Conservation (phyloP, 305 asterid genomes). For the Solanum chacoense region DNA sequence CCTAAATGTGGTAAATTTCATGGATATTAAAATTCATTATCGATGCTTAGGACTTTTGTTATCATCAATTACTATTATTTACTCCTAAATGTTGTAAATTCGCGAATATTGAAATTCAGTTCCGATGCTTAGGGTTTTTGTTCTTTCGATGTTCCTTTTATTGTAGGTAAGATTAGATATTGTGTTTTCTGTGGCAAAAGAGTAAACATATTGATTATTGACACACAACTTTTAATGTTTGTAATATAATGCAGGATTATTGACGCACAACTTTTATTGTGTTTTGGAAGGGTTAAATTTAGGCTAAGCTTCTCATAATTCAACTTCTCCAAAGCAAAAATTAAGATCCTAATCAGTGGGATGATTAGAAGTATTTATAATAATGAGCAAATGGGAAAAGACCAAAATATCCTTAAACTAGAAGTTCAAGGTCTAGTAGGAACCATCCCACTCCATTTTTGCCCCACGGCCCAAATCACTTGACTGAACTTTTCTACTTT, state of each 20-base stretch:
- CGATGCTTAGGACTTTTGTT: not conserved
- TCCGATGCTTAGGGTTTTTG: not conserved
- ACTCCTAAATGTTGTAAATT: not conserved
- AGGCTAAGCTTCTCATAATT: not conserved
- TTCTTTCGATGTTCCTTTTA: not conserved
- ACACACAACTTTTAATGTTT: not conserved
- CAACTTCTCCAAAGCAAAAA: not conserved
- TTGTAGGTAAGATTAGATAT: not conserved
- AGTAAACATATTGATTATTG: not conserved
- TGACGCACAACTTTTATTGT: not conserved
- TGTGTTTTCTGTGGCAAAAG: not conserved
- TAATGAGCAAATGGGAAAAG: not conserved
- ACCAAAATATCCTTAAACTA: not conserved
- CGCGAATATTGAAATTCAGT: not conserved
- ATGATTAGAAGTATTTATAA: not conserved
- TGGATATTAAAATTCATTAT: not conserved
- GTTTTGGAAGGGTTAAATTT: not conserved
- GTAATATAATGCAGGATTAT: not conserved
- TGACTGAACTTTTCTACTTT: not conserved
- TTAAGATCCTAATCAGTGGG: not conserved
- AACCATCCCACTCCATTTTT: not conserved
- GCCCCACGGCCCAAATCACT: not conserved
- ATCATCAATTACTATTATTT: not conserved
- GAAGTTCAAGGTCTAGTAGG: not conserved
- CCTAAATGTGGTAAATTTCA: not conserved